Evolutionary conservation across 2,329 filamentous ascomycete genomes (phyloP).

Genomic region (Fusarium azukiicola): DNA sequence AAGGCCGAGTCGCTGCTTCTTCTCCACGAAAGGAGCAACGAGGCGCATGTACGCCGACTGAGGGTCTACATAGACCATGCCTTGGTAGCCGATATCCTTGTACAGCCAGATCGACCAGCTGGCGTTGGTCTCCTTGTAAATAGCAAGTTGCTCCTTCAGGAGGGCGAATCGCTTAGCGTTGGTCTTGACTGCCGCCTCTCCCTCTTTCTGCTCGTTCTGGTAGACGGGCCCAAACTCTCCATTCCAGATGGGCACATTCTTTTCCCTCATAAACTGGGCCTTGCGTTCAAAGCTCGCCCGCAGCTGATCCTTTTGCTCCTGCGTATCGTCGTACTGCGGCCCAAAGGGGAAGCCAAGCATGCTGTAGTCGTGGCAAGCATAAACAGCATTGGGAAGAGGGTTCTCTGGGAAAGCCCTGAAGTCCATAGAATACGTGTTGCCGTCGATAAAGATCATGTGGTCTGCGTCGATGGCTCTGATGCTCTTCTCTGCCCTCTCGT

Average conservation of each 20-base stretch:
- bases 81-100: slow-evolving; percentile 78
- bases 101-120: slow-evolving; percentile 82
- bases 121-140: slow-evolving; percentile 60
- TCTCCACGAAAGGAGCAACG: slow-evolving; percentile 74
- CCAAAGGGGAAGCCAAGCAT: slow-evolving; percentile 70
- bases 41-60: slow-evolving; percentile 72
- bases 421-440: slow-evolving; percentile 77
- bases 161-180: slow-evolving; percentile 67
- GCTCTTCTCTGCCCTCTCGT: slow-evolving; percentile 63
- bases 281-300: slow-evolving; percentile 66
- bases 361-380: slow-evolving; percentile 76
- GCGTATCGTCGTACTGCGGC: slow-evolving; percentile 64
- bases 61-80: slow-evolving; percentile 73
- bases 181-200: slow-evolving; percentile 60
- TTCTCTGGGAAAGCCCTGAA: slow-evolving; percentile 66
- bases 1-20: slow-evolving; percentile 74
- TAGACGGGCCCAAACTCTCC: slow-evolving; percentile 76
- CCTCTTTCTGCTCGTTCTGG: slow-evolving; percentile 59
- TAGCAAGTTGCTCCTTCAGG: slow-evolving; percentile 64
- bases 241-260: slow-evolving; percentile 70
- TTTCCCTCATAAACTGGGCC: slow-evolving; percentile 65
- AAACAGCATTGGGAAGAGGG: slow-evolving; percentile 71
- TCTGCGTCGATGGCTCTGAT: slow-evolving; percentile 67
- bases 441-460: slow-evolving; percentile 73
- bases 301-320: slow-evolving; percentile 67